These are phyloP conservation scores for Phyllostachys edulis DNA, from an alignment of 176 grass and related monocot genomes.

Conservation along the genomic window DNA sequence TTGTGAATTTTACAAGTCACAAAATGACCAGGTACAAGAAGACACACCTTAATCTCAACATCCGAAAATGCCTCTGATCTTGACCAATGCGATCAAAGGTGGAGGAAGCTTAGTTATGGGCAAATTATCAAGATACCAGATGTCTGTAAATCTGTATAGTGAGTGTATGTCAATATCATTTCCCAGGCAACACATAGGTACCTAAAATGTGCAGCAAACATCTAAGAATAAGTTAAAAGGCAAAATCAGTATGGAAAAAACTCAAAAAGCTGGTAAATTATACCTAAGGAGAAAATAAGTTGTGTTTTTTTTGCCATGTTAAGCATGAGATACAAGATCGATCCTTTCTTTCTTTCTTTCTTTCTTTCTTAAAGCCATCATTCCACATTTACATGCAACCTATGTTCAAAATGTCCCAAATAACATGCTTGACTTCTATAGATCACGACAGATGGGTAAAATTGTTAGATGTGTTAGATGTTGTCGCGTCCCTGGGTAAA, in stretches of 20 bases:
- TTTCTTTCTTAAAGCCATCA: too few species aligned
- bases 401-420: neutral
- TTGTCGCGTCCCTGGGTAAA: too few species aligned
- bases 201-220: neutral
- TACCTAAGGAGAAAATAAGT: neutral
- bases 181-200: neutral
- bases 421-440: neutral
- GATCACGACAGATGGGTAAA: neutral
- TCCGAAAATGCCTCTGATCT: conserved; percentile 71
- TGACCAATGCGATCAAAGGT: conserved; percentile 40
- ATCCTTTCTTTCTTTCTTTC: too few species aligned
- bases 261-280: neutral
- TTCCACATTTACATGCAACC: neutral
- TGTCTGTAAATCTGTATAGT: neutral
- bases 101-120: neutral
- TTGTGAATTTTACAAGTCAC: neutral
- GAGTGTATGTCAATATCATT: neutral
- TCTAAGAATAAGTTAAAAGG: neutral
- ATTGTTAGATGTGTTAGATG: too few species aligned
- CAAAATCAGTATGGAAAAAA: neutral
- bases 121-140: conserved; percentile 23
- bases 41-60: conserved; percentile 74
- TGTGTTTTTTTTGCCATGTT: neutral
- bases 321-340: neutral
- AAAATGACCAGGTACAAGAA: conserved; percentile 32